Conservation (phyloP, 495 filamentous ascomycete species). For the Aspergillus bertholletiae region DNA sequence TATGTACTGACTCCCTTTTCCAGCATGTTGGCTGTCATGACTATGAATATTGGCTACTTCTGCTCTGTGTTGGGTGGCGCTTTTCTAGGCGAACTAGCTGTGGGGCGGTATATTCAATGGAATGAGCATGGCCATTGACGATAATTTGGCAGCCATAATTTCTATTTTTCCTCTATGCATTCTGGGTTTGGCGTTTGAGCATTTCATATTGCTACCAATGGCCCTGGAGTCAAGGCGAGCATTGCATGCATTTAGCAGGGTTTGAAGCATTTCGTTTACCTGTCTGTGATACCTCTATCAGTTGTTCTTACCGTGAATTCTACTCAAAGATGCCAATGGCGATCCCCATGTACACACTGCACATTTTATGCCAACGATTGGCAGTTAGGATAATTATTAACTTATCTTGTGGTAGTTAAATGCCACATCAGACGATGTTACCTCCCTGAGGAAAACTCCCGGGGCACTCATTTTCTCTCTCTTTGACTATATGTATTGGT, state of each 20-base stretch:
- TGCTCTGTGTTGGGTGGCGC: slow-evolving; percentile 77
- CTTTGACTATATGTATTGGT: too few species aligned
- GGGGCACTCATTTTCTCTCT: too few species aligned
- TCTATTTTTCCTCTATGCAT: neutral
- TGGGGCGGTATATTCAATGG: slow-evolving; percentile 61
- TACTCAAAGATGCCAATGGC: neutral
- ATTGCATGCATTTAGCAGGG: neutral
- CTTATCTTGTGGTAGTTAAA: neutral
- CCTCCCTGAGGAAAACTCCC: neutral
- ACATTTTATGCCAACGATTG: too few species aligned
- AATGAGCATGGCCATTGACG: slow-evolving; percentile 27
- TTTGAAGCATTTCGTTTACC: neutral
- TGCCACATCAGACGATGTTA: neutral
- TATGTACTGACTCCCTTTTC: neutral
- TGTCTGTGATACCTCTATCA: neutral
- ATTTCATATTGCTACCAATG: neutral
- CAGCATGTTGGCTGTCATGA: slow-evolving; percentile 99
- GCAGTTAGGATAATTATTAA: too few species aligned
- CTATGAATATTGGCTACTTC: slow-evolving; percentile 96
- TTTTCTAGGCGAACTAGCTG: slow-evolving; percentile 77
- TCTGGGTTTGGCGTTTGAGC: neutral
- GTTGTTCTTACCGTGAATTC: neutral
- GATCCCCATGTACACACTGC: too few species aligned
- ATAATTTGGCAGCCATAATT: neutral
- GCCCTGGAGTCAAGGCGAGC: neutral